phyloP scores from a whole-genome alignment of 495 filamentous ascomycete species.

The Achaetomiella virescens region DNA sequence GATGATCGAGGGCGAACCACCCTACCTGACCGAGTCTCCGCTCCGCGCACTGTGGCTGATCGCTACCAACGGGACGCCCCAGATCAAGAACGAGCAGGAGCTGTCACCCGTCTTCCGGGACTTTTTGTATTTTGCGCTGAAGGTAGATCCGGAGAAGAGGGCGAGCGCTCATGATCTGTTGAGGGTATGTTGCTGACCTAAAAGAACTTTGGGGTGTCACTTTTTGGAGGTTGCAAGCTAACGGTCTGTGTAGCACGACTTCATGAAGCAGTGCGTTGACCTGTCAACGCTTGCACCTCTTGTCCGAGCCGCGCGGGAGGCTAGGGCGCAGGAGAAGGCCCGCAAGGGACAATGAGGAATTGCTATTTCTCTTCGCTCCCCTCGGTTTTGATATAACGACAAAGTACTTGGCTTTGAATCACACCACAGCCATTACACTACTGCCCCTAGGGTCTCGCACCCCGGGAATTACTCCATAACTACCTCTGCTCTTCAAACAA shows the following conservation, averaged over 20 bases:
- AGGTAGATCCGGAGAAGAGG: constrained; percentile 94
- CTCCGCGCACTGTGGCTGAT: constrained; percentile 92
- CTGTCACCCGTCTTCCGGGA: constrained; percentile 77
- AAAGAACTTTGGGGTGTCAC: not conserved
- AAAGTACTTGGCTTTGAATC: too few relatives aligned
- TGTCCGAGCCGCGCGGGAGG: constrained; percentile 76
- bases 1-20: constrained; percentile 98
- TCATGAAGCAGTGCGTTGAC: constrained; percentile 78
- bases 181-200: constrained; percentile 52
- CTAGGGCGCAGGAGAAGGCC: constrained; percentile 77
- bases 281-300: constrained; percentile 62
- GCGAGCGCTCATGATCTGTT: constrained; percentile 89
- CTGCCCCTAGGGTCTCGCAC: too few relatives aligned
- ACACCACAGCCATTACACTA: too few relatives aligned
- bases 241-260: constrained; percentile 62
- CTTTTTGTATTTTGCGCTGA: constrained; percentile 83
- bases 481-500: not conserved
- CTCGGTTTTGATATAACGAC: not conserved
- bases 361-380: not conserved
- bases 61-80: constrained; percentile 91
- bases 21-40: constrained; percentile 92
- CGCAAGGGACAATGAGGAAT: constrained; percentile 50
- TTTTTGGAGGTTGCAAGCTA: constrained; percentile 1
- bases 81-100: constrained; percentile 86
- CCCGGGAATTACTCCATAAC: too few relatives aligned